phyloP scores from a whole-genome alignment of 441 rosid genomes.

The Populus hybrid region DNA sequence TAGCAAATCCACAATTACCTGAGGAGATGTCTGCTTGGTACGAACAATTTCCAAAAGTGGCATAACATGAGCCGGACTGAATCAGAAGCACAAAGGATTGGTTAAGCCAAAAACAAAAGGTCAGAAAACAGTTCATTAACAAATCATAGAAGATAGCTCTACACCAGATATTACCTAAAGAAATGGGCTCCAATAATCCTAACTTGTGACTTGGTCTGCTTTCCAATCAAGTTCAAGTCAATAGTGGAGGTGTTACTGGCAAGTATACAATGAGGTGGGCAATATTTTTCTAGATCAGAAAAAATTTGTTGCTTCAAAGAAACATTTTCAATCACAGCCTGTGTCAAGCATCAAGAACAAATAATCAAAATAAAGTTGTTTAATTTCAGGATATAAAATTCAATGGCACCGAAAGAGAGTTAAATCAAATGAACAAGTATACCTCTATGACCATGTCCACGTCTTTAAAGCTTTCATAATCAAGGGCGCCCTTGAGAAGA shows the following conservation, averaged over 20 bases:
- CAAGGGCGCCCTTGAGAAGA: slow-evolving; percentile 76
- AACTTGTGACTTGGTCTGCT: slow-evolving; percentile 68
- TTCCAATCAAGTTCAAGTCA: slow-evolving; percentile 84
- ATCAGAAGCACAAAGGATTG: slow-evolving; percentile 22
- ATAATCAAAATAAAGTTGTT: slow-evolving; percentile 19
- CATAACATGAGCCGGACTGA: slow-evolving; percentile 99
- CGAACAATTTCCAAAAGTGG: slow-evolving; percentile 95
- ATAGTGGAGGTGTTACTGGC: slow-evolving; percentile 95
- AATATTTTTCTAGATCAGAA: slow-evolving; percentile 81
- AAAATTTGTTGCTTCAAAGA: slow-evolving; percentile 92
- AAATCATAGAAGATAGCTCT: not conserved
- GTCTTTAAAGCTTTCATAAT: slow-evolving; percentile 82
- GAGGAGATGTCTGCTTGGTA: slow-evolving; percentile 82
- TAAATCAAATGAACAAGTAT: slow-evolving; percentile 4
- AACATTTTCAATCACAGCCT: slow-evolving; percentile 94
- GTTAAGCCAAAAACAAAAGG: slow-evolving; percentile 8
- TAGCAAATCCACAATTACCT: slow-evolving; percentile 82
- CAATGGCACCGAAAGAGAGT: not conserved
- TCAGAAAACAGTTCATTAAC: not conserved
- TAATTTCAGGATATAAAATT: slow-evolving; percentile 10
- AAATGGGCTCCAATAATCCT: slow-evolving; percentile 96
- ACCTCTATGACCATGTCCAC: slow-evolving; percentile 99
- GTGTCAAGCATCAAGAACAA: slow-evolving; percentile 40
- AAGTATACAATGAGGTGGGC: slow-evolving; percentile 87
- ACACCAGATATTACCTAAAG: slow-evolving; percentile 65